These are phyloP conservation scores for Ophiocordyceps australis DNA, from an alignment of 2,329 filamentous ascomycete species.

Conservation along the genomic window DNA sequence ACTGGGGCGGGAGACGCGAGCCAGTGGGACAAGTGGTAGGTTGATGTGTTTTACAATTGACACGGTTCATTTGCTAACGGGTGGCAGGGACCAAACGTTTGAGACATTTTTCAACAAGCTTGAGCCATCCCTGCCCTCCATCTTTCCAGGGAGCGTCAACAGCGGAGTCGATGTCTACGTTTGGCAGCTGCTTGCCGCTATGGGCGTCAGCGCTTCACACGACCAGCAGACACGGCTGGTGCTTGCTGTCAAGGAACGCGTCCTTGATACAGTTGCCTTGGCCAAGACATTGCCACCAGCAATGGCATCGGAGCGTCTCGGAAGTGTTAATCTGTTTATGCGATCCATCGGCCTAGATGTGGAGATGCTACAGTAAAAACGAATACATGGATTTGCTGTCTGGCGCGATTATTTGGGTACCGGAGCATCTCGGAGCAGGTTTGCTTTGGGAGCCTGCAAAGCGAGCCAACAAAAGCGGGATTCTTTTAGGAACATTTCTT, in stretches of 20 bases:
- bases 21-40: conserved; percentile 66
- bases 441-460: no score
- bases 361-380: conserved; percentile 41
- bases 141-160: conserved; percentile 86
- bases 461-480: no score
- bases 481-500: no score
- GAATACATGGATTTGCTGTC: not conserved
- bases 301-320: conserved; percentile 66
- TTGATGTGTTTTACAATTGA: conserved; percentile 1
- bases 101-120: conserved; percentile 74
- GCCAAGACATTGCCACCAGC: conserved; percentile 79
- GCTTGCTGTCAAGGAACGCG: conserved; percentile 89
- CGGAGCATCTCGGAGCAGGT: no score
- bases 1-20: conserved; percentile 49
- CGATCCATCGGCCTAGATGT: conserved; percentile 96
- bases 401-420: not conserved
- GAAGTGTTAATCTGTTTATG: conserved; percentile 97
- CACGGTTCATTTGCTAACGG: conserved; percentile 10
- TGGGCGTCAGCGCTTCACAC: conserved; percentile 81
- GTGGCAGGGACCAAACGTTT: conserved; percentile 54
- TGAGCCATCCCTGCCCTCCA: conserved; percentile 64
- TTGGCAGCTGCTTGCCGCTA: conserved; percentile 92
- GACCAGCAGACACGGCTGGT: conserved; percentile 93
- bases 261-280: conserved; percentile 84
- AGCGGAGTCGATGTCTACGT: conserved; percentile 89